phyloP scores from a whole-genome alignment of 345 rosid species.

The Eucalyptus pauciflora region DNA sequence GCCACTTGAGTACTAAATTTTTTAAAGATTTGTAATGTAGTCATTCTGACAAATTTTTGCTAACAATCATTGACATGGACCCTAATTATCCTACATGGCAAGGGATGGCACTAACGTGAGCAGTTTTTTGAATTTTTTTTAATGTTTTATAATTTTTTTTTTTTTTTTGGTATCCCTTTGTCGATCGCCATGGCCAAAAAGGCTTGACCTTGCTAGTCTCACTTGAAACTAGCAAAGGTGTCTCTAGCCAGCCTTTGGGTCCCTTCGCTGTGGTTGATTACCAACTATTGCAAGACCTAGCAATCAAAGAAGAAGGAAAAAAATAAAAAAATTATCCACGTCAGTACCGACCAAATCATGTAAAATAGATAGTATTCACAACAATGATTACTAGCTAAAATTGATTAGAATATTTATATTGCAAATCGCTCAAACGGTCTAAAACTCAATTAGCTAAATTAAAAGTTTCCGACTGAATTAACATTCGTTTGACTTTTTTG shows the following conservation, averaged over 20 bases:
- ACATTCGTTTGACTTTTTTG: too few relatives aligned
- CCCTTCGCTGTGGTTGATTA: background rate
- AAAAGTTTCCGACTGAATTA: too few relatives aligned
- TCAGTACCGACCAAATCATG: accelerated
- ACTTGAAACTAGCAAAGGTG: background rate
- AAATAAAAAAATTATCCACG: background rate
- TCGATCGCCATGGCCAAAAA: background rate
- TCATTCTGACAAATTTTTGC: background rate
- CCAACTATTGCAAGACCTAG: background rate
- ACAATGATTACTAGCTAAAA: accelerated
- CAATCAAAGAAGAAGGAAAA: background rate
- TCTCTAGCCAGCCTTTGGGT: background rate
- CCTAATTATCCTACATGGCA: too few relatives aligned
- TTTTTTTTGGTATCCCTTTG: background rate
- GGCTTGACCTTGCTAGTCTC: background rate
- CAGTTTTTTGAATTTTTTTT: background rate
- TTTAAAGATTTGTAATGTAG: background rate
- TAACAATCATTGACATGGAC: background rate
- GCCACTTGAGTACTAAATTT: background rate
- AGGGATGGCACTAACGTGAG: accelerated
- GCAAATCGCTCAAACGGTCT: background rate
- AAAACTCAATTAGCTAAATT: background rate
- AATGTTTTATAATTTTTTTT: background rate
- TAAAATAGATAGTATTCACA: accelerated
- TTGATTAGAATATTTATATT: background rate